A percentile compares a stretch with the other conserved stretches of the same genome.
Conservation (phyloP, 1,284 basidiomycete species). For the Papiliotrema terrestris region DNA sequence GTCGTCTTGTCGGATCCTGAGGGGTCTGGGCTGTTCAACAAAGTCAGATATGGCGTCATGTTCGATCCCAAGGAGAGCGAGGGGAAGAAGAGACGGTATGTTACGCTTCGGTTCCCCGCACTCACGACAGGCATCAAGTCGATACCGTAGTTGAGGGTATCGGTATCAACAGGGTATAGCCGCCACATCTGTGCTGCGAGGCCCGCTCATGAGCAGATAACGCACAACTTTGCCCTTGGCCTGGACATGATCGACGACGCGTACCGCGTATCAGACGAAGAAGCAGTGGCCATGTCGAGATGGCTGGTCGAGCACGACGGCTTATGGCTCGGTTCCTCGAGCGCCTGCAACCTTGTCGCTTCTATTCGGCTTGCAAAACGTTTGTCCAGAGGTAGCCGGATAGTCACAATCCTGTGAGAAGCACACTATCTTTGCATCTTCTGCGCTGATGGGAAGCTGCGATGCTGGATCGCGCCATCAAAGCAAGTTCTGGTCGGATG, state of each 20-base stretch:
- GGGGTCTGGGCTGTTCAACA: constrained; percentile 93
- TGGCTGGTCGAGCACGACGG: constrained; percentile 86
- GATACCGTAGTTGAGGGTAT: constrained; percentile 78
- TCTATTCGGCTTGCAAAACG: constrained; percentile 72
- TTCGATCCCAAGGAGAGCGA: constrained; percentile 87
- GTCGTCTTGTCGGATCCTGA: constrained; percentile 87
- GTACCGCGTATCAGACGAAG: constrained; percentile 77
- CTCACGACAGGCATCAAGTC: constrained; percentile 53
- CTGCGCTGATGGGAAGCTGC: constrained; percentile 55
- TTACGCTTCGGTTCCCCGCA: neutral
- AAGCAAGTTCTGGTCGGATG: constrained; percentile 78
- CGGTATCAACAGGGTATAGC: constrained; percentile 24
- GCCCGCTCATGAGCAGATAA: constrained; percentile 46
- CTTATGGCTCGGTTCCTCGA: constrained; percentile 91
- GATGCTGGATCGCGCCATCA: constrained; percentile 82
- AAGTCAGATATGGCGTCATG: constrained; percentile 91
- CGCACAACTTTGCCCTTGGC: constrained; percentile 78
- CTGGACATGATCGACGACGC: constrained; percentile 79
- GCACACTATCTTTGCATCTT: neutral
- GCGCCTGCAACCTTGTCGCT: constrained; percentile 91
- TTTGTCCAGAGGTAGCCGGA: constrained; percentile 59
- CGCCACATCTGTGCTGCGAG: neutral
- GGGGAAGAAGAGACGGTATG: constrained; percentile 75
- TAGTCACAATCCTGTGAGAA: constrained; percentile 80
- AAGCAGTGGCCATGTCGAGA: constrained; percentile 88